These are phyloP conservation scores for Vairimorpha necatrix DNA, from an alignment of 371 early-diverging fungal genomes.

Conservation along the genomic window DNA sequence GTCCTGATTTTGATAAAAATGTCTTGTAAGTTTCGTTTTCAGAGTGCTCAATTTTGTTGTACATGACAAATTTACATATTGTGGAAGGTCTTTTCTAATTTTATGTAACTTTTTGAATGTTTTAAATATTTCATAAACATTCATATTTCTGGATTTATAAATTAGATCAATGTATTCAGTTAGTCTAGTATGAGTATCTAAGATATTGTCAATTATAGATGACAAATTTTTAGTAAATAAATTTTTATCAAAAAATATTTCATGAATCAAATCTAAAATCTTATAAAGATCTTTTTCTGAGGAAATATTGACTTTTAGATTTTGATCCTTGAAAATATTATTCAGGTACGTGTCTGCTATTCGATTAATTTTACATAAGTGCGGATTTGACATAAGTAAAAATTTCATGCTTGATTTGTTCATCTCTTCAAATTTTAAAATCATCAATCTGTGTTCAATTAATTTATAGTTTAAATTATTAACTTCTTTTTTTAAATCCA, in stretches of 20 bases:
- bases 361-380: not conserved
- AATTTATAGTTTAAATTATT: not conserved
- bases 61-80: no score
- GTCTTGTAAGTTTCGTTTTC: no score
- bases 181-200: not conserved
- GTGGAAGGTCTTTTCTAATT: no score
- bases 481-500: not conserved
- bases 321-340: not conserved
- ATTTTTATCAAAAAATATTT: not conserved
- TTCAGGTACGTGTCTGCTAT: not conserved
- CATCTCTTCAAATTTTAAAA: not conserved
- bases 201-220: not conserved
- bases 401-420: not conserved
- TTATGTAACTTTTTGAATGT: no score
- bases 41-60: no score
- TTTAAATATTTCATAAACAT: no score
- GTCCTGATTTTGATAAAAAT: no score
- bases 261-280: not conserved
- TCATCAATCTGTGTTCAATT: not conserved
- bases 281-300: not conserved
- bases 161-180: not conserved
- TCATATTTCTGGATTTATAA: no score
- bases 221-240: not conserved
- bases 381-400: not conserved
- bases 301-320: not conserved